A percentile compares a stretch with the other conserved stretches of the same genome.
Conservation (phyloP, 495 filamentous ascomycete genomes). For the Clavariopsis aquatica region DNA sequence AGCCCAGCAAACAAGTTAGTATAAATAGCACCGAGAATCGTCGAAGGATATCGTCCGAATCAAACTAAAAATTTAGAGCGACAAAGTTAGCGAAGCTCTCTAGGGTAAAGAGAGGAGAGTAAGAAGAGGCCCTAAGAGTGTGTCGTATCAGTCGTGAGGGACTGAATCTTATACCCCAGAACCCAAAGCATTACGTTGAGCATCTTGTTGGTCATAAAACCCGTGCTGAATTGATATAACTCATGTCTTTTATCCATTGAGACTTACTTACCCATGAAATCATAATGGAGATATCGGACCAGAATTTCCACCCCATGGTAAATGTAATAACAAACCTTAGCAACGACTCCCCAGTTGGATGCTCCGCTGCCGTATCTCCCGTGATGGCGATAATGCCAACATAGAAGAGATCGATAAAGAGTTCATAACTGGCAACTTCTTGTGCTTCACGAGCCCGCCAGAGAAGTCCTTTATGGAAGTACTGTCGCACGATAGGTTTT, state of each 20-base stretch:
- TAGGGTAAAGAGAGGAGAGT: no score
- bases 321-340: slow-evolving; percentile 58
- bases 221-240: no score
- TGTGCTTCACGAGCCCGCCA: slow-evolving; percentile 57
- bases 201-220: no score
- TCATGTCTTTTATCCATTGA: no score
- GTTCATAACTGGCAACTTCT: slow-evolving; percentile 59
- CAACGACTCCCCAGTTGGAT: slow-evolving; percentile 52
- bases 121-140: no score
- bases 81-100: no score
- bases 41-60: slow-evolving; percentile 59
- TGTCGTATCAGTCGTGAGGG: no score
- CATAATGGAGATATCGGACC: slow-evolving; percentile 61
- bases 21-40: slow-evolving; percentile 56
- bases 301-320: slow-evolving; percentile 61
- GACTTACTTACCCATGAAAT: no score
- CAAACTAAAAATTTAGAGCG: slow-evolving; percentile 58
- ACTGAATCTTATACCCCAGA: no score
- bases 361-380: slow-evolving; percentile 57
- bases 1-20: slow-evolving; percentile 58
- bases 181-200: no score
- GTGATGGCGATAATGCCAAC: slow-evolving; percentile 63
- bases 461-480: slow-evolving; percentile 61
- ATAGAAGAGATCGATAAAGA: slow-evolving; percentile 57
- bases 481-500: slow-evolving; percentile 59